Conservation (phyloP, 2,329 filamentous ascomycete genomes). For the Diaporthe helianthi region DNA sequence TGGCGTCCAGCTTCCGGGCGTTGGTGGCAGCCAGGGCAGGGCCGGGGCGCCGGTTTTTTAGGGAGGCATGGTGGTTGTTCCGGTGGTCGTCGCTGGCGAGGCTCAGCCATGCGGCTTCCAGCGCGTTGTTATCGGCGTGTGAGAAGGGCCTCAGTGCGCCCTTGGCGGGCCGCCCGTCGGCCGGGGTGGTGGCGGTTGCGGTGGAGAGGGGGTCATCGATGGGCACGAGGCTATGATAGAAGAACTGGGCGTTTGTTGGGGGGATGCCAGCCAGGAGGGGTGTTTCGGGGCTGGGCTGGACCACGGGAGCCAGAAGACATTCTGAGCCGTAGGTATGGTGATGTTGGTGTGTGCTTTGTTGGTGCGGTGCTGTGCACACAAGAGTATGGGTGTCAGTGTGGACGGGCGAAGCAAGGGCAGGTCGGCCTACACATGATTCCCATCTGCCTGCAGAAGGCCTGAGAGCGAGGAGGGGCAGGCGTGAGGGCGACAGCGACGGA, state of each 20-base stretch:
- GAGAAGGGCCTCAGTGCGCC: constrained; percentile 79
- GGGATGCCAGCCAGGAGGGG: constrained; percentile 58
- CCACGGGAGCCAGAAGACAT: constrained; percentile 62
- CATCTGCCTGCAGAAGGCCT: not conserved
- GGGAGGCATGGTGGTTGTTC: constrained; percentile 53
- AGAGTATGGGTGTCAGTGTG: not conserved
- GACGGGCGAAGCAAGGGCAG: not conserved
- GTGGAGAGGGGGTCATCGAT: constrained; percentile 89
- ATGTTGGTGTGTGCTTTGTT: not conserved
- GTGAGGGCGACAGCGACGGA: not conserved
- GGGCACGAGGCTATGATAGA: constrained; percentile 81
- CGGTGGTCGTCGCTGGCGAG: constrained; percentile 59
- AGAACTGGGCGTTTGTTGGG: constrained; percentile 75
- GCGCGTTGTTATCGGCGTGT: constrained; percentile 75
- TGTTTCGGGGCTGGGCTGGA: constrained; percentile 45
- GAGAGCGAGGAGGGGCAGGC: not conserved
- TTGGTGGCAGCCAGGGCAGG: constrained; percentile 45
- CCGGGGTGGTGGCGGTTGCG: constrained; percentile 56
- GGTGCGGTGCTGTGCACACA: not conserved
- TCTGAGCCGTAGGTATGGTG: constrained; percentile 65
- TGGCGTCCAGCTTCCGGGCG: constrained; percentile 45
- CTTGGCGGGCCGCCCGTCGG: constrained; percentile 60
- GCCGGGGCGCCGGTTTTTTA: constrained; percentile 43
- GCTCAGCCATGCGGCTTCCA: constrained; percentile 79
- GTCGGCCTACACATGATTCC: constrained; percentile 1